Evolutionary conservation across 2,329 filamentous ascomycete species (phyloP).

Genomic region (Penicillium sp.): DNA sequence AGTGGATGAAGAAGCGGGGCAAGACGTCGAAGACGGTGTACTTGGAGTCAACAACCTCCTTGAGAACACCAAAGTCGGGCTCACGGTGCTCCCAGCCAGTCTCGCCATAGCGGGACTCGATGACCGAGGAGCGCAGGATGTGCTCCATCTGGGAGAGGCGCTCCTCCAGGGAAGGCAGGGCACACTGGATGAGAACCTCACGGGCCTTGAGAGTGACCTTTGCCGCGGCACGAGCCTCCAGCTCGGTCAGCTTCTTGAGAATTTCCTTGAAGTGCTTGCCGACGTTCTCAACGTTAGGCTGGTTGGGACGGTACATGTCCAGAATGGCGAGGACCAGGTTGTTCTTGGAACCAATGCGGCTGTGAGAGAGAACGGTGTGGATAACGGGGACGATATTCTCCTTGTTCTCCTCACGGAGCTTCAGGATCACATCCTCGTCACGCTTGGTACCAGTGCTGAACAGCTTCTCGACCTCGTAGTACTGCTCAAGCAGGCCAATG

Average conservation of each 20-base stretch:
- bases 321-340: conserved; percentile 88
- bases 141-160: conserved; percentile 97
- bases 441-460: conserved; percentile 84
- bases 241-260: conserved; percentile 83
- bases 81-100: conserved; percentile 95
- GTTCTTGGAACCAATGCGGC: conserved; percentile 89
- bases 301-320: conserved; percentile 93
- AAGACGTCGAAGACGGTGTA: conserved; percentile 98
- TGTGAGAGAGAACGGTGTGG: conserved; percentile 89
- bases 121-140: conserved; percentile 90
- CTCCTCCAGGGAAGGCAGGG: conserved; percentile 93
- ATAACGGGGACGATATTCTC: conserved; percentile 85
- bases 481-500: conserved; percentile 74
- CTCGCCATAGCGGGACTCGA: conserved; percentile 97
- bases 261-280: conserved; percentile 82
- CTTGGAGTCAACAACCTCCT: conserved; percentile 97
- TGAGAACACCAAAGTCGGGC: conserved; percentile 85
- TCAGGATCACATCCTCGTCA: conserved; percentile 91
- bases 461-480: conserved; percentile 79
- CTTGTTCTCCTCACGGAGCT: conserved; percentile 93
- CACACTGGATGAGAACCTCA: conserved; percentile 96
- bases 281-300: conserved; percentile 83
- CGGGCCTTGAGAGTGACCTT: conserved; percentile 98
- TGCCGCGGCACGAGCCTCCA: conserved; percentile 81
- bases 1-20: conserved; percentile 90